phyloP scores from a whole-genome alignment of 2,329 filamentous ascomycete genomes.

The Trichoderma lentiforme region DNA sequence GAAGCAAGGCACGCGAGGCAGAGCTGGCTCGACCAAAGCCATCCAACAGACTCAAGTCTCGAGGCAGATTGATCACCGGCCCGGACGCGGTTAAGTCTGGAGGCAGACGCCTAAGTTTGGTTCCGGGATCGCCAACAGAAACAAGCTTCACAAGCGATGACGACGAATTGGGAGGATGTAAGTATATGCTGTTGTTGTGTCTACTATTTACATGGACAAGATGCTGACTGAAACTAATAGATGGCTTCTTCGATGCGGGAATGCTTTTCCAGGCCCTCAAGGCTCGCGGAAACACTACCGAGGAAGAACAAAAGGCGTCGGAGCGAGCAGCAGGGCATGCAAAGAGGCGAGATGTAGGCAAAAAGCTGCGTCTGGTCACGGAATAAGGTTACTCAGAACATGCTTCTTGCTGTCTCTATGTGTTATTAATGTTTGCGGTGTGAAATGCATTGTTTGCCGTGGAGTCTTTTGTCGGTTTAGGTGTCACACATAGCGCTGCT shows the following conservation, averaged over 20 bases:
- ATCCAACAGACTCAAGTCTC: conserved; percentile 58
- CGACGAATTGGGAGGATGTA: conserved; percentile 90
- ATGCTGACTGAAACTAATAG: conserved; percentile 48
- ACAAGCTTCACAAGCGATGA: conserved; percentile 73
- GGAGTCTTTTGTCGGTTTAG: background rate
- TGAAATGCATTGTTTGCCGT: background rate
- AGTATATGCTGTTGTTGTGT: conserved; percentile 40
- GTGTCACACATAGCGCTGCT: background rate
- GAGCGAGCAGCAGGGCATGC: conserved; percentile 59
- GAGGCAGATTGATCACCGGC: conserved; percentile 68
- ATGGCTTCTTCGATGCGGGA: conserved; percentile 96
- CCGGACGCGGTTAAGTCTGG: conserved; percentile 43
- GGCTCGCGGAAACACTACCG: conserved; percentile 57
- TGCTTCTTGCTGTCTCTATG: background rate
- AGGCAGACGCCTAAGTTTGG: conserved; percentile 38
- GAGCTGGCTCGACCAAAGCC: conserved; percentile 41
- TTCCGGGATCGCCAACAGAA: conserved; percentile 59
- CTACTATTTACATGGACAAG: background rate
- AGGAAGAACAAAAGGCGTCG: conserved; percentile 51
- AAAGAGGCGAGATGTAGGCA: conserved; percentile 65
- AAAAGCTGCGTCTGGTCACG: conserved; percentile 56
- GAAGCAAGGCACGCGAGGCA: conserved; percentile 53
- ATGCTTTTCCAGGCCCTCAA: conserved; percentile 90
- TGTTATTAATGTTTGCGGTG: background rate
- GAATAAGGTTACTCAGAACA: conserved; percentile 14